Evolutionary conservation across 306 rosid species (phyloP), one percentile per base, ranked within the genome.

Genomic region (Boehmeria nivea): DNA sequence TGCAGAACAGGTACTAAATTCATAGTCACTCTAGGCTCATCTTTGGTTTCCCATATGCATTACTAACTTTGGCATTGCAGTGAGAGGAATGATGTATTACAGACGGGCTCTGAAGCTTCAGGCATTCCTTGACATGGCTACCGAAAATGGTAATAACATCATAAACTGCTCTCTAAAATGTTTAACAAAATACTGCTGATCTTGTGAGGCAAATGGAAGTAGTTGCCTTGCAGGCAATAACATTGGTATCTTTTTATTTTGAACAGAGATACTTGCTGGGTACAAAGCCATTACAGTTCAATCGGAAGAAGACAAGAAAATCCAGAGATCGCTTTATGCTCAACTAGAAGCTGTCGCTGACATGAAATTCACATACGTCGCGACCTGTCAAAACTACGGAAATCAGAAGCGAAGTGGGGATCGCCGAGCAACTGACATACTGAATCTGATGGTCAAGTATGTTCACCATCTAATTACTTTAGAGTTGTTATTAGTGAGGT

Each of bases 101-200:
- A 80, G 96, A 51, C 71, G 96, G 65, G 99, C 99, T 62, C 69
- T 91, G 66, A 87, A 87, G 82, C 99, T 91, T 60, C 99, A 91
- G 73, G 96, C 99, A 65, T 91, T 91, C 71, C 99, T 91, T 47
- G 99, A 91, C 76, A 87, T 91, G 99, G 99, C 99, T 73, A 26
- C 47, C 53, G 99, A 91, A 65, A 56, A 42, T 20, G 99, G 99
- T 91, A 76, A 76, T 68, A 54, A 26, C 21, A 45, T n/a, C n/a
- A n/a, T n/a, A n/a, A n/a, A n/a, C 36, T 14, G 45, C 45, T 40
- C 45, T 40, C 45, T 40, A 40, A 40, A 40, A 5, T 40, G 17
- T 8, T 40, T n/a, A n/a, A n/a, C n/a, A n/a, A n/a, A n/a, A n/a
- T n/a, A n/a, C n/a, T n/a, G n/a, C n/a, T n/a, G n/a, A n/a, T n/a